Base-by-base conservation (phyloP, 805 yeast genomes). In the Torulaspora gathmanii region DNA sequence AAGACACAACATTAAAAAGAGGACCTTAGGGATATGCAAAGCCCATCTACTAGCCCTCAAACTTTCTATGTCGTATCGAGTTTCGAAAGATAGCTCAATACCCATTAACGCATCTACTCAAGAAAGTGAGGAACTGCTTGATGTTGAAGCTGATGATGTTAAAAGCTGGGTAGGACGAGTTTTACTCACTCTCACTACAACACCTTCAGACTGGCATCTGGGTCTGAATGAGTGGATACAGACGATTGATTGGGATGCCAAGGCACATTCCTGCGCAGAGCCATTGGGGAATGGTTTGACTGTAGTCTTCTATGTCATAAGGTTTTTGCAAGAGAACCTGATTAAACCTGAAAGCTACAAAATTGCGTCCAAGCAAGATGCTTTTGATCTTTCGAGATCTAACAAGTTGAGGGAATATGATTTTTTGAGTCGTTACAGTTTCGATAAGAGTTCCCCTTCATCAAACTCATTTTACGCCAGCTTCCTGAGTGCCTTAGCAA, bases 321-420 rank as follows among this genome's bases (percentile, higher is more conserved):
- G 66, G 33, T 46, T 61, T n/a, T 10, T 60, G 25, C 67, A 64
- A 42, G 64, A 61, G 36, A 58, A 53, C 39, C 13, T 63, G 12
- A 57, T 64, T 9, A 55, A 44, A 19, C 65, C 67, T 2, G 60
- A 55, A 37, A 49, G 52, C 20, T 40, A 47, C 27, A 53, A 54
- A 23, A 40, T 57, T 7, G 46, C 53, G 16, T 47, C 38, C 10
- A 40, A 45, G 6, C 38, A 44, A 10, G 61, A 57, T 33, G 53
- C 57, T 10, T 64, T 64, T 51, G 65, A 63, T 46, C 45, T 64
- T 16, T 53, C 63, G 1, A 57, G 56, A 45, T 63, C 68, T 1
- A 22, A 40, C 8, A 56, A 50, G 3, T 46, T 64, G 28, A 46
- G 34, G 23, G 38, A 55, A 22, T 53, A 55, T 42, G 56, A 51